phyloP scores from a whole-genome alignment of 2,329 filamentous ascomycete species.

The Aspergillus carbonarius region DNA sequence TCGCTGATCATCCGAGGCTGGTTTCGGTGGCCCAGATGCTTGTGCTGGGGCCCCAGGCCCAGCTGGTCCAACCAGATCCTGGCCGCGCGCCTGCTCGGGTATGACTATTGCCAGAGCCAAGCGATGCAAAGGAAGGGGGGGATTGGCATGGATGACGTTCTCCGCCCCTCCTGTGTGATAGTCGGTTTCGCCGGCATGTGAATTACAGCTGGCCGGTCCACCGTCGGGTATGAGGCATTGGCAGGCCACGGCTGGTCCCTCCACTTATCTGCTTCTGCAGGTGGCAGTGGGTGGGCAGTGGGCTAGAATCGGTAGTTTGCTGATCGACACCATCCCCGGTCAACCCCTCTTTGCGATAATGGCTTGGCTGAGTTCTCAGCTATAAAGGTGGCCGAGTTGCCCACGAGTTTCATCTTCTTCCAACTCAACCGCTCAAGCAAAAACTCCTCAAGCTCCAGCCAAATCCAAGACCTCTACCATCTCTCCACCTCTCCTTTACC shows the following conservation, averaged over 20 bases:
- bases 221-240: conserved; percentile 5
- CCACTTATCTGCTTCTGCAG: conserved; percentile 9
- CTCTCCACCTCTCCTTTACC: not conserved
- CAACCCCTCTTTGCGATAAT: conserved; percentile 24
- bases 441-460: too few species aligned
- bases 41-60: conserved; percentile 12
- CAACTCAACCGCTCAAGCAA: not conserved
- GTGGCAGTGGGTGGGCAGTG: not conserved
- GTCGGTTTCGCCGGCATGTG: conserved; percentile 5
- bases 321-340: conserved; percentile 26
- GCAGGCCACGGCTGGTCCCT: not conserved
- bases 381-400: conserved; percentile 26
- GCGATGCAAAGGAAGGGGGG: conserved; percentile 23
- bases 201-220: conserved; percentile 12
- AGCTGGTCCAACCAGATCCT: conserved; percentile 7
- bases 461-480: conserved; percentile 1
- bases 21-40: conserved; percentile 22
- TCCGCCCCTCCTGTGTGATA: conserved; percentile 24
- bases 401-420: conserved; percentile 6
- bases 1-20: conserved; percentile 34
- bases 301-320: conserved; percentile 18
- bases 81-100: conserved; percentile 2
- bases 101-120: conserved; percentile 22
- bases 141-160: conserved; percentile 28
- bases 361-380: conserved; percentile 16